phyloP scores from a whole-genome alignment of 164 flowering plant species.

The Tetrastigma voinierianum region DNA sequence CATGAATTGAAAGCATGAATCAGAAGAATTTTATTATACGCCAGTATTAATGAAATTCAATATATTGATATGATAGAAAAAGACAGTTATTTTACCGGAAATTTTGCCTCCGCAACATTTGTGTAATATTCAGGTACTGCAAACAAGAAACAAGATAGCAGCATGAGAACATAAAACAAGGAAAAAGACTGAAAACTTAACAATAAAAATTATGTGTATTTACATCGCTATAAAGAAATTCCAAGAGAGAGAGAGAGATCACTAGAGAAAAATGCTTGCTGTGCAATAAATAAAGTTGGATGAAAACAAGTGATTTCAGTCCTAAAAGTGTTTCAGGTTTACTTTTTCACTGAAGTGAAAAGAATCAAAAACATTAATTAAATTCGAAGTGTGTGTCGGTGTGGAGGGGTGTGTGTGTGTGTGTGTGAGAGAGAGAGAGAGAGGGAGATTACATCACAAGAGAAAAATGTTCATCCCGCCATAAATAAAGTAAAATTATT shows the following conservation, averaged over 20 bases:
- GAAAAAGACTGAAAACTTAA: background rate
- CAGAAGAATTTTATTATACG: background rate
- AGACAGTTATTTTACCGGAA: conserved; percentile 50
- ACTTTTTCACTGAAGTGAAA: too few species aligned
- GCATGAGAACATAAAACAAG: conserved; percentile 5
- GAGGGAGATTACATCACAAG: background rate
- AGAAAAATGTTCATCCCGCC: too few species aligned
- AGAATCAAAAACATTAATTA: background rate
- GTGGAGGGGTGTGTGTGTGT: too few species aligned
- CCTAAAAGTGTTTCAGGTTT: too few species aligned
- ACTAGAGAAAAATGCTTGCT: background rate
- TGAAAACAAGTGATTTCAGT: too few species aligned
- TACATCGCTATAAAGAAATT: background rate
- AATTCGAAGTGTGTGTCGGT: too few species aligned
- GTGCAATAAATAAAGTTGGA: too few species aligned
- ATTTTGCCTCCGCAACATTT: conserved; percentile 76
- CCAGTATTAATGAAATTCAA: background rate
- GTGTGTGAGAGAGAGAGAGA: too few species aligned
- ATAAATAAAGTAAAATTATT: too few species aligned
- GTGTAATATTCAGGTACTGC: conserved; percentile 73
- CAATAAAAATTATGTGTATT: background rate
- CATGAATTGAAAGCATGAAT: too few species aligned
- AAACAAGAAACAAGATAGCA: conserved; percentile 17
- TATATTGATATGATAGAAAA: conserved; percentile 6
- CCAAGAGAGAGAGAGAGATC: background rate